Conservation (phyloP, 352 stramenopile genomes). For the Vaucheria bursata region DNA sequence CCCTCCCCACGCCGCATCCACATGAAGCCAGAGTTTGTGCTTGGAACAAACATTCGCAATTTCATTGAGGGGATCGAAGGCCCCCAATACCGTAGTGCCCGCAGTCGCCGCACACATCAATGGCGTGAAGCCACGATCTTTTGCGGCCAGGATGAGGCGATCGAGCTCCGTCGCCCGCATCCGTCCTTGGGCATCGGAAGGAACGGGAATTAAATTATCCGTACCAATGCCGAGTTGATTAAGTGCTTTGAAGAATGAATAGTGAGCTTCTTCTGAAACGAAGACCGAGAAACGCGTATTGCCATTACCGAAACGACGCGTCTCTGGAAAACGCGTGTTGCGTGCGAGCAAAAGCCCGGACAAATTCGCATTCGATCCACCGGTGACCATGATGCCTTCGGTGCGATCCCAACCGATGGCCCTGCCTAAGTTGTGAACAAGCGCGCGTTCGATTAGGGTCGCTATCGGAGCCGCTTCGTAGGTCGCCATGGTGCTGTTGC, state of each 20-base stretch:
- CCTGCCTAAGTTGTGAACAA: neutral
- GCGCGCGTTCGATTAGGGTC: neutral
- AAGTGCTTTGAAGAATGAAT: conserved; percentile 6
- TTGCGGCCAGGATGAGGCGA: neutral
- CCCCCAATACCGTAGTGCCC: neutral
- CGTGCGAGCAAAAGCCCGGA: neutral
- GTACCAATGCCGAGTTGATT: neutral
- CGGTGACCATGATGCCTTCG: conserved; percentile 1
- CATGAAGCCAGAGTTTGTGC: neutral
- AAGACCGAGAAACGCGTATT: neutral
- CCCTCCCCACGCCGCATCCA: neutral
- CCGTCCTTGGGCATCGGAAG: neutral
- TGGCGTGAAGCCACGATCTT: neutral
- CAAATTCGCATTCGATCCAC: neutral
- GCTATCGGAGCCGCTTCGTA: neutral
- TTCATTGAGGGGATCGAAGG: neutral
- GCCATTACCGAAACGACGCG: neutral
- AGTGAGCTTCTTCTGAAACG: neutral
- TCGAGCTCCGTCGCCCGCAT: conserved; percentile 1
- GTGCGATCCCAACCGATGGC: neutral
- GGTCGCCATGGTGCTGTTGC: neutral
- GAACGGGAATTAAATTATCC: conserved; percentile 4
- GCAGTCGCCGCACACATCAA: neutral
- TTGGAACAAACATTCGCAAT: neutral
- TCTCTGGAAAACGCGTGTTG: neutral